Evolutionary conservation across 2,329 filamentous ascomycete species (phyloP).

Genomic region (Orbilia brochopaga): DNA sequence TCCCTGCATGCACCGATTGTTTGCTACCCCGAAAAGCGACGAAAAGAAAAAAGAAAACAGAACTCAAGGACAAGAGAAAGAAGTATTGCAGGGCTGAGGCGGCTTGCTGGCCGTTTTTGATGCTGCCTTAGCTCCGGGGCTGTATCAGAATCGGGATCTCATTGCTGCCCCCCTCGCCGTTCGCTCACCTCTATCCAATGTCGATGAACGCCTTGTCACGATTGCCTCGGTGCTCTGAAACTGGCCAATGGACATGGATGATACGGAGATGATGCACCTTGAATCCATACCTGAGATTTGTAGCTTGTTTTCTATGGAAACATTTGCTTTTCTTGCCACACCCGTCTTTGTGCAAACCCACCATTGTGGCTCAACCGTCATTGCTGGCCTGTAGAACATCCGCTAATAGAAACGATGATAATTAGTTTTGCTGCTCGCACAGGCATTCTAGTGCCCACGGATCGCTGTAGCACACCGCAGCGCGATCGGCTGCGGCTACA

Average conservation of each 20-base stretch:
- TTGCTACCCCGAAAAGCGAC: background rate
- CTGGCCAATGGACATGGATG: too few species aligned
- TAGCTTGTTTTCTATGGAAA: slow-evolving; percentile 26
- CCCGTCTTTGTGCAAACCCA: too few species aligned
- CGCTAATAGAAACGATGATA: background rate
- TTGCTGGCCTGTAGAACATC: background rate
- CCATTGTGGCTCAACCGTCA: slow-evolving; percentile 6
- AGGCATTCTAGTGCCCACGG: background rate
- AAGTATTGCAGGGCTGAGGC: background rate
- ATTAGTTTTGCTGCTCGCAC: background rate
- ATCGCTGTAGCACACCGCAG: background rate
- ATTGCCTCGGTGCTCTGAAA: background rate
- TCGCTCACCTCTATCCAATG: background rate
- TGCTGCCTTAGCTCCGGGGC: background rate
- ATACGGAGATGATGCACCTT: too few species aligned
- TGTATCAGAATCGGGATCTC: background rate
- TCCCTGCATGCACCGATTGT: background rate
- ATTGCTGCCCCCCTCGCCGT: background rate
- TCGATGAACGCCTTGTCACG: too few species aligned
- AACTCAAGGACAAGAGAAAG: background rate
- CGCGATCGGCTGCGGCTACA: background rate
- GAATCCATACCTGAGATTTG: slow-evolving; percentile 15
- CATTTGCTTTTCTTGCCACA: background rate
- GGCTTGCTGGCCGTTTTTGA: background rate
- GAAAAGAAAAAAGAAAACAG: background rate